phyloP scores from a whole-genome alignment of 2,329 filamentous ascomycete genomes.

The Paecilomyces sp. region DNA sequence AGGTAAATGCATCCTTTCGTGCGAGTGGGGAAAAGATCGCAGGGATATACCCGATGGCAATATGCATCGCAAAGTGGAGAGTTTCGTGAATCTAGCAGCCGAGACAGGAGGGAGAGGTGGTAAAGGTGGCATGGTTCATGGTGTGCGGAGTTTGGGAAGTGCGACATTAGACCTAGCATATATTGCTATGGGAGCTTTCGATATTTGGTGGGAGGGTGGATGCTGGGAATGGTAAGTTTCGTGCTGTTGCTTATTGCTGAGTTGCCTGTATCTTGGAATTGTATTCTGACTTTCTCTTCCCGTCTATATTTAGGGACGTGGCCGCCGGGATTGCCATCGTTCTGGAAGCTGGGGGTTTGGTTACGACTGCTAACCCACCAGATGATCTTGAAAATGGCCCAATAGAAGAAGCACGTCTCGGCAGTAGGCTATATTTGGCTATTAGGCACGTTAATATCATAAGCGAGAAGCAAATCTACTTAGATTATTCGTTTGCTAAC shows the following conservation, averaged over 20 bases:
- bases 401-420: constrained; percentile 56
- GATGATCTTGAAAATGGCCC: constrained; percentile 46
- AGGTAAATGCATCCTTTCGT: constrained; percentile 63
- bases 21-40: constrained; percentile 75
- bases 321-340: constrained; percentile 68
- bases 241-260: background rate
- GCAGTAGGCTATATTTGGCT: constrained; percentile 63
- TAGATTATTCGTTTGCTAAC: background rate
- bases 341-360: constrained; percentile 64
- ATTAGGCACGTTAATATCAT: constrained; percentile 45
- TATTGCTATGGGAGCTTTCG: constrained; percentile 65
- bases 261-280: background rate
- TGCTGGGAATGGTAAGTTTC: constrained; percentile 68
- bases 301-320: constrained; percentile 48
- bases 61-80: constrained; percentile 64
- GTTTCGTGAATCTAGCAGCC: constrained; percentile 66
- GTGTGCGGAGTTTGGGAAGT: constrained; percentile 63
- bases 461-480: background rate
- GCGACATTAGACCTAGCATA: constrained; percentile 70
- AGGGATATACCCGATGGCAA: constrained; percentile 61
- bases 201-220: constrained; percentile 78
- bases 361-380: constrained; percentile 69
- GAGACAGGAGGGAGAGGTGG: constrained; percentile 57
- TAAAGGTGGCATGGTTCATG: constrained; percentile 72
- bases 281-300: background rate